Evolutionary conservation across 1,284 basidiomycete species (phyloP).

Genomic region (Pterulicium gracile): DNA sequence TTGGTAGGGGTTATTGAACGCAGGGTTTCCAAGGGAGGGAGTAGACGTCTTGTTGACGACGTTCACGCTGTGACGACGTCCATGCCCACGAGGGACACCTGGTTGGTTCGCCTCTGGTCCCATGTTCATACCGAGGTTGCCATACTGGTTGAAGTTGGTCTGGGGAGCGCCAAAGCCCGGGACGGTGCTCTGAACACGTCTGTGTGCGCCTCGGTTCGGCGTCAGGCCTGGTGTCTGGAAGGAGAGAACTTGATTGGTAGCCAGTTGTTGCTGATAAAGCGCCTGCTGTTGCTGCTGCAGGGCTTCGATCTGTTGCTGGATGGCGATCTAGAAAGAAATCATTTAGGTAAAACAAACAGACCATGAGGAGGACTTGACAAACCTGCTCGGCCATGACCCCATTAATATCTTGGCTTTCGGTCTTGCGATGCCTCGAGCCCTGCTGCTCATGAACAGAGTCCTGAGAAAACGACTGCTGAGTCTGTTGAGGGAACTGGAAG

Average conservation of each 20-base stretch:
- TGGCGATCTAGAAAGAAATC: conserved; percentile 53
- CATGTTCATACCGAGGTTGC: conserved; percentile 43
- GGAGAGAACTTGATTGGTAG: conserved; percentile 63
- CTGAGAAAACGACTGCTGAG: conserved; percentile 25
- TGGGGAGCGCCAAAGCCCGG: conserved; percentile 45
- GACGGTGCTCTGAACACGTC: conserved; percentile 83
- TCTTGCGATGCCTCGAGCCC: conserved; percentile 38
- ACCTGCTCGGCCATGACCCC: conserved; percentile 90
- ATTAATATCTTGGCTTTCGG: conserved; percentile 65
- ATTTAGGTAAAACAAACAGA: conserved; percentile 8
- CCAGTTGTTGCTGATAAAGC: conserved; percentile 78
- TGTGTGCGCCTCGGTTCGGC: conserved; percentile 59
- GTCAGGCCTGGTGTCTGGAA: conserved; percentile 62
- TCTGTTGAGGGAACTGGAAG: conserved; percentile 78
- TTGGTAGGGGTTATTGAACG: conserved; percentile 32
- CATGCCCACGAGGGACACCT: conserved; percentile 73
- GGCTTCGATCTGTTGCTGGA: conserved; percentile 86
- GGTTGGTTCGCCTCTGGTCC: conserved; percentile 55
- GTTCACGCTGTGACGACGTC: conserved; percentile 90
- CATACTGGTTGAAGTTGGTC: conserved; percentile 62
- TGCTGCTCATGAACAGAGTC: conserved; percentile 24
- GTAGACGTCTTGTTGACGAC: conserved; percentile 65
- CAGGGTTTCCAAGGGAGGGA: conserved; percentile 32
- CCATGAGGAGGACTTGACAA: conserved; percentile 10
- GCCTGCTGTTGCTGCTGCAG: conserved; percentile 85